Base-by-base conservation (phyloP, 116 monocot species). In the Phalaenopsis hybrid region DNA sequence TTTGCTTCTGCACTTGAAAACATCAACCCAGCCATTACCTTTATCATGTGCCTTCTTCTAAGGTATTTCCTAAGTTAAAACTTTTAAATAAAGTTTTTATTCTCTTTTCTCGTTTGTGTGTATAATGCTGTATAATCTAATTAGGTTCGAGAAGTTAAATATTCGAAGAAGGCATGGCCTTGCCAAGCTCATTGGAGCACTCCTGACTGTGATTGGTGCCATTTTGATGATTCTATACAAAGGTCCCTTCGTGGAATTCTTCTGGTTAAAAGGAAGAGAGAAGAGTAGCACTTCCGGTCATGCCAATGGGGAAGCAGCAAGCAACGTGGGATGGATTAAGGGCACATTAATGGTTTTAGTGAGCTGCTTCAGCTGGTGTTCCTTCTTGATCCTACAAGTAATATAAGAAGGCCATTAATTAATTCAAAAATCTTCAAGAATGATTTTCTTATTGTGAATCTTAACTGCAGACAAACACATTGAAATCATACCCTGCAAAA, bases 331-430 rank as follows among this genome's bases (percentile, higher is more conserved):
- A 74, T 81, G 31, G 23, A 31, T 85, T n/a, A 81, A 85, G 75
- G 90, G 90, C 45, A 82, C 84, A 73, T 34, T 84, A 48, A 57
- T 84, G 74, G 57, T 85, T 11, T 12, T 91, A 13, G 59, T 78
- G 76, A 75, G 83, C 43, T 89, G 86, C 81, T 81, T 51, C 65
- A 81, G 79, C 57, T 85, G 87, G 87, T 74, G 89, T 50, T 70
- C 57, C 73, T 91, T 81, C 83, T 50, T 88, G 52, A 85, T 88
- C 50, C 83, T 88, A 37, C 89, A 91, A 79, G 91, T 88, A 85
- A 74, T 10, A 52, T 52, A 52, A 11, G 41, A 67, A 75, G 2
- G 15, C 44, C 33, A 31, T 17, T 17, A 44, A 16, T 17, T 9
- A 50, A 10, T 50, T 5, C 0, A 6, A 75, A 46, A 2, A 0